Base-by-base conservation (phyloP, 306 rosid species). In the Sphenostylis stenocarpa region DNA sequence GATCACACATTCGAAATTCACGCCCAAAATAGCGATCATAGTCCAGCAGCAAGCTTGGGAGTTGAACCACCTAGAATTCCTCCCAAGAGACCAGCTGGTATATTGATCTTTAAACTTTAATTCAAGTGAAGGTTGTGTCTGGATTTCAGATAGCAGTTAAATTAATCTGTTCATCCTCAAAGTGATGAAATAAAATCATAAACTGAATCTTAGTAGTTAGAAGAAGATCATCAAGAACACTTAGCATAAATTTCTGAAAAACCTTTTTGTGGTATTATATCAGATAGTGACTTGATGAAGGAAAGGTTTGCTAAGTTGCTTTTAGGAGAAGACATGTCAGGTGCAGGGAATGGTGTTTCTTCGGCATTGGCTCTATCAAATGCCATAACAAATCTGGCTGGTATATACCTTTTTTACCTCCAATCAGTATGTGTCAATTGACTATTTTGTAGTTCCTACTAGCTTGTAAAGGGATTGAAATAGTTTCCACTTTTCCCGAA, bases 291-390 rank as follows among this genome's bases (percentile, higher is more conserved):
- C 0, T 19, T 87, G 94, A 82, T 91, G 85, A 91, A 89, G 86
- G 99, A 91, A 58, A 89, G 88, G 83, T 91, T 96, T 86, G 76
- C 94, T 23, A 96, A 91, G 90, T 83, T 96, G 70, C 98, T 96
- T 73, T 60, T 96, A 76, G 99, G 98, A 49, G 99, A 96, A 82
- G 99, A 96, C 72, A 92, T 96, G 97, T 96, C 99, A 16, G 99
- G 98, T 70, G 98, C 97, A 55, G 99, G 98, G 58, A 96, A 96
- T 72, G 99, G 98, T 56, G 98, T 92, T 79, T 91, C 97, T 80
- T 96, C 99, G 9, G 99, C 98, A 43, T 73, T 92, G 77, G 98
- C 99, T 70, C 76, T 96, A 88, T 96, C 99, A 15, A 96, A 96
- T 82, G 89, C 99, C 75, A 81, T 89, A 58, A 96, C 99, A 70